Percentiles rank a stretch among this genome's conserved stretches.
Conservation (phyloP, 352 stramenopile genomes). For the Phytophthora litchii region DNA sequence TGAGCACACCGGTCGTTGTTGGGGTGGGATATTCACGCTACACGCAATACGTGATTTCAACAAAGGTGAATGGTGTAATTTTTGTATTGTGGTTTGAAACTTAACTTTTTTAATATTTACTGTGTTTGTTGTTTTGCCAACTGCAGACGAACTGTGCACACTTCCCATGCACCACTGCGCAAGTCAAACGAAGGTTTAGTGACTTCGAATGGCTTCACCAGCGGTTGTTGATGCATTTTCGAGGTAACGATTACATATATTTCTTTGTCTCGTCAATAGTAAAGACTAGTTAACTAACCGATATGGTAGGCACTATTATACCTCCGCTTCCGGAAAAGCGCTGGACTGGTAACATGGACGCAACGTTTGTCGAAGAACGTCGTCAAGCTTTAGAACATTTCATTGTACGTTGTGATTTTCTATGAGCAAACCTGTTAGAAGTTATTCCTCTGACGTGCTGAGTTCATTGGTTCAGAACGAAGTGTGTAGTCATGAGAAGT, state of each 20-base stretch:
- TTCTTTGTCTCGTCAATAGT: not conserved
- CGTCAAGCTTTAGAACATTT: slow-evolving; percentile 89
- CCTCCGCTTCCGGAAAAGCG: slow-evolving; percentile 88
- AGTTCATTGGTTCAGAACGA: slow-evolving; percentile 64
- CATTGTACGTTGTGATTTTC: slow-evolving; percentile 52
- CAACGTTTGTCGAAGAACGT: slow-evolving; percentile 89
- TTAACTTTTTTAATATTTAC: not conserved
- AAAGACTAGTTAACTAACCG: not conserved
- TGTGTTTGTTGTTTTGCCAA: not conserved
- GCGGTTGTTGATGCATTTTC: slow-evolving; percentile 77
- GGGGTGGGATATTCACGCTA: slow-evolving; percentile 84
- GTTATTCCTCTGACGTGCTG: not conserved
- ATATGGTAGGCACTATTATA: slow-evolving; percentile 78
- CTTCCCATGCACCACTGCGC: slow-evolving; percentile 68
- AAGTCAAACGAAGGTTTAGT: slow-evolving; percentile 89
- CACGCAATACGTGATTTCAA: slow-evolving; percentile 89
- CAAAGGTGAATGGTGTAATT: slow-evolving; percentile 54
- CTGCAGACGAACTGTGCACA: slow-evolving; percentile 64
- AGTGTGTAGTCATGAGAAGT: slow-evolving; percentile 84
- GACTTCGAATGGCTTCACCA: slow-evolving; percentile 92
- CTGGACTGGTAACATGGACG: slow-evolving; percentile 90
- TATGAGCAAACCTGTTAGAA: not conserved
- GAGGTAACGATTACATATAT: slow-evolving; percentile 39
- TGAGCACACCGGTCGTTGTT: slow-evolving; percentile 83
- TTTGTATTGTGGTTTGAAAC: not conserved